phyloP scores from a whole-genome alignment of 768 basidiomycete genomes.

The Phanerodontia chrysosporium region DNA sequence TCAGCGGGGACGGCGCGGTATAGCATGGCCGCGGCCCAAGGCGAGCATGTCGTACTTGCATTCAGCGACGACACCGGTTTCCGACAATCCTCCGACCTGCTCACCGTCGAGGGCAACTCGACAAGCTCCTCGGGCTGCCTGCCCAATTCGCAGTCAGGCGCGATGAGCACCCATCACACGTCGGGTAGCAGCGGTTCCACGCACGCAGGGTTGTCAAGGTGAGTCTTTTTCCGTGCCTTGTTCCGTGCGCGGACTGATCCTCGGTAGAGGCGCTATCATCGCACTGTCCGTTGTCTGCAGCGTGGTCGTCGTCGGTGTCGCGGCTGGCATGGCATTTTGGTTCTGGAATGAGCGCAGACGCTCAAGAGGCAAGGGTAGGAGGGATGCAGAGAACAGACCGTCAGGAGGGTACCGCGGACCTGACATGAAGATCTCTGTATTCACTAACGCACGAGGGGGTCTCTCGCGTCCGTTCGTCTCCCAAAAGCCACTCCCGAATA shows the following conservation, averaged over 20 bases:
- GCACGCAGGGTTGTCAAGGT: constrained; percentile 6
- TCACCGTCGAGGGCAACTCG: constrained; percentile 33
- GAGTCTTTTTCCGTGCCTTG: constrained; percentile 6
- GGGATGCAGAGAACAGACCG: not conserved
- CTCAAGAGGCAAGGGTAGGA: constrained; percentile 20
- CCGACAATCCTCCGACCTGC: constrained; percentile 37
- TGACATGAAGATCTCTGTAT: not conserved
- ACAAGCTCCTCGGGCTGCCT: constrained; percentile 26
- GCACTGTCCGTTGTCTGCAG: constrained; percentile 36
- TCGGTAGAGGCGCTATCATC: constrained; percentile 46
- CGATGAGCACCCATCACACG: not conserved
- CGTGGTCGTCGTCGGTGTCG: constrained; percentile 37
- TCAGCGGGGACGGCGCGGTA: constrained; percentile 39
- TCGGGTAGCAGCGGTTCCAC: constrained; percentile 18
- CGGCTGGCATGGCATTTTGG: constrained; percentile 40
- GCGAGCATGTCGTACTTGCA: constrained; percentile 38
- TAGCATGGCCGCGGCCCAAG: constrained; percentile 34
- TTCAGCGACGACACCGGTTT: constrained; percentile 38
- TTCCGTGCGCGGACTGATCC: not conserved
- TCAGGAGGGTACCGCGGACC: not conserved
- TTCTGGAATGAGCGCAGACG: constrained; percentile 36
- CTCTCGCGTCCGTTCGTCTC: not conserved
- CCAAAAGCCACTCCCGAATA: not conserved
- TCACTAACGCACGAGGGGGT: not conserved
- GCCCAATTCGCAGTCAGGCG: not conserved